phyloP scores from a whole-genome alignment of 305 asterid species.

The Fraxinus sp. region DNA sequence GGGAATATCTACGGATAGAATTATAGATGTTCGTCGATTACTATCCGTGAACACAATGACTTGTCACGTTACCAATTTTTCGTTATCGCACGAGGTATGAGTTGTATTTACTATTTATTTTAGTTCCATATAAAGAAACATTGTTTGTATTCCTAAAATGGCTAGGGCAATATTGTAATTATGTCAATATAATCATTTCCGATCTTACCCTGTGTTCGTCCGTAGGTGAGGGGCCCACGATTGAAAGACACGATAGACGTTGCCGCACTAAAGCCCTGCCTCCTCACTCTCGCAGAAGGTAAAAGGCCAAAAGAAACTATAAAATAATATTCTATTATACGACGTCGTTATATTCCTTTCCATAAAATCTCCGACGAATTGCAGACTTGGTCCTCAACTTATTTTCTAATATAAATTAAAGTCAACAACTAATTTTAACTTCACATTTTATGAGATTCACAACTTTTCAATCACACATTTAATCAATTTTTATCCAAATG shows the following conservation, averaged over 20 bases:
- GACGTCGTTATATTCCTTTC: slow-evolving; percentile 24
- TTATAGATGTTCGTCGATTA: slow-evolving; percentile 70
- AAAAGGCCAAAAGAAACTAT: not conserved
- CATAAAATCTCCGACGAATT: not conserved
- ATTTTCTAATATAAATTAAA: not conserved
- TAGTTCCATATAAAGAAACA: not conserved
- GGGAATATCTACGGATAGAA: slow-evolving; percentile 92
- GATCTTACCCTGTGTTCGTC: slow-evolving; percentile 23
- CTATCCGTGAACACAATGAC: slow-evolving; percentile 52
- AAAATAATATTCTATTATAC: not conserved
- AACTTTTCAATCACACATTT: too few relatives aligned
- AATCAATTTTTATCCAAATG: too few relatives aligned
- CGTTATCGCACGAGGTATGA: slow-evolving; percentile 77
- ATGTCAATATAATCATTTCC: not conserved
- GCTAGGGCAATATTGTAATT: not conserved
- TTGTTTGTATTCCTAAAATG: not conserved
- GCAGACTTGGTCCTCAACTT: slow-evolving; percentile 32
- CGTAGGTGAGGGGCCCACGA: slow-evolving; percentile 78
- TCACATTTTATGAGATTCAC: too few relatives aligned
- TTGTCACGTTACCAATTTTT: slow-evolving; percentile 64
- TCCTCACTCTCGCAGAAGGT: slow-evolving; percentile 87
- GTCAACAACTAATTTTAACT: too few relatives aligned
- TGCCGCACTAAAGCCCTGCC: slow-evolving; percentile 89
- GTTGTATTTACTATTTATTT: not conserved
- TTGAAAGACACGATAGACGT: slow-evolving; percentile 90